Percentiles rank a stretch among this genome's conserved stretches.
phyloP scores from a whole-genome alignment of 2,329 filamentous ascomycete species.

The Claviceps capensis region DNA sequence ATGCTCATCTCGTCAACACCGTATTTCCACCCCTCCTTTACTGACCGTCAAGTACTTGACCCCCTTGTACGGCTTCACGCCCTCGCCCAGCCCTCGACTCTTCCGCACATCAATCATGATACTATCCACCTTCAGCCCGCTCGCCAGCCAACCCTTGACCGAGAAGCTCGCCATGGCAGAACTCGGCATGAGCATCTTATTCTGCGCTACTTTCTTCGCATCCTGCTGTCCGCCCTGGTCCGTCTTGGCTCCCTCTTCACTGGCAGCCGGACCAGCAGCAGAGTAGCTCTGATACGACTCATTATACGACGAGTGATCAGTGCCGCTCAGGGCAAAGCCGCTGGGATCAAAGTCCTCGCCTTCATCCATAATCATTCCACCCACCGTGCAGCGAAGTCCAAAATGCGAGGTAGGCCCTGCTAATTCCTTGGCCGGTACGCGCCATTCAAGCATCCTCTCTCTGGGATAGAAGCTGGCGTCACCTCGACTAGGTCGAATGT shows the following conservation, averaged over 20 bases:
- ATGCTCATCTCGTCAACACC: slow-evolving; percentile 29
- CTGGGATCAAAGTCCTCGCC: slow-evolving; percentile 34
- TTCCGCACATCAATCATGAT: slow-evolving; percentile 60
- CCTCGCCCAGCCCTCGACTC: slow-evolving; percentile 73
- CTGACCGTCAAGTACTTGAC: slow-evolving; percentile 88
- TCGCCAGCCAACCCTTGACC: slow-evolving; percentile 55
- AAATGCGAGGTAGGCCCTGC: slow-evolving; percentile 53
- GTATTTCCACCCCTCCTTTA: slow-evolving; percentile 48
- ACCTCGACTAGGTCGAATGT: slow-evolving; percentile 67
- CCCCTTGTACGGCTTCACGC: slow-evolving; percentile 90
- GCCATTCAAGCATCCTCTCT: slow-evolving; percentile 67
- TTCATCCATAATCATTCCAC: slow-evolving; percentile 44
- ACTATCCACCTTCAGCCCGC: slow-evolving; percentile 53
- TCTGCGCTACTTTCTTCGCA: slow-evolving; percentile 46
- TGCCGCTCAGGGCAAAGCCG: slow-evolving; percentile 34
- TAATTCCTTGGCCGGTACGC: slow-evolving; percentile 64
- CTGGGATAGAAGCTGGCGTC: slow-evolving; percentile 71
- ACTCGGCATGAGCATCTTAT: slow-evolving; percentile 67
- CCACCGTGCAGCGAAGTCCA: slow-evolving; percentile 65
- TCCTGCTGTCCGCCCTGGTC: slow-evolving; percentile 32
- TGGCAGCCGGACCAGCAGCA: slow-evolving; percentile 14
- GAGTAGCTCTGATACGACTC: slow-evolving; percentile 39
- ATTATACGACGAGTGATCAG: slow-evolving; percentile 35
- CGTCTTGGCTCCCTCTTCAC: slow-evolving; percentile 18
- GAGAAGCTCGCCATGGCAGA: slow-evolving; percentile 62